Base-by-base conservation (phyloP, 169 alveolate genomes). In the Plasmodium inui region DNA sequence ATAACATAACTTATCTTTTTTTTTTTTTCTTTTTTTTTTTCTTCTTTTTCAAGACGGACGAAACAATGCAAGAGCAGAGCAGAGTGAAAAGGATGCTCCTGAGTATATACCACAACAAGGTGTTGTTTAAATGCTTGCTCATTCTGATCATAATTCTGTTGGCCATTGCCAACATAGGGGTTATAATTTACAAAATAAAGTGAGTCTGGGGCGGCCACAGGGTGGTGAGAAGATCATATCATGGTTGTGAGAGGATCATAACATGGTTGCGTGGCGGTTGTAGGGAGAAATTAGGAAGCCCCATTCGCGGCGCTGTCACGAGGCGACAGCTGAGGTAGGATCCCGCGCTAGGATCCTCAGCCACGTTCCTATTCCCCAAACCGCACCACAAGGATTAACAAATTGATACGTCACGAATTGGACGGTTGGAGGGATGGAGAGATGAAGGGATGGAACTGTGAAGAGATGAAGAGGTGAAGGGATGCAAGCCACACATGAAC, bases 111-210 rank as follows among this genome's bases (percentile, higher is more conserved):
- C 67, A 88, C 17, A 88, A 88, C 83, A 88, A 79, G 83, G 44
- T 88, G 61, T 39, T 88, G 34, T 88, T 32, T 37, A 88, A 88
- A 50, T 34, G 82, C 4, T 22, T 88, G 12, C 50, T 88, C 41
- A 76, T 88, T 78, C 5, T 79, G 71, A 79, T 78, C 2, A 79
- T 88, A 55, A 76, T 88, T 57, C 37, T 88, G 9, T 26, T 88
- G 82, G 89, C 73, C 17, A 88, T 88, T 55, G 94, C 94, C 67
- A 88, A 88, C 39, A 80, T 88, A 44, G 94, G 94, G 22, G 89
- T 88, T 39, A 76, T 88, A 57, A 88, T 88, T 57, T 88, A 88
- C 57, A 88, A 88, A 81, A 57, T 88, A 1, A 88, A 70, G 46
- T 84, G 61, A 73, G 61, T 50, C 61, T 50, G 28, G 28, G 50